These are phyloP conservation scores for Exophiala sp. DNA, from an alignment of 2,329 filamentous ascomycete species.

Conservation along the genomic window DNA sequence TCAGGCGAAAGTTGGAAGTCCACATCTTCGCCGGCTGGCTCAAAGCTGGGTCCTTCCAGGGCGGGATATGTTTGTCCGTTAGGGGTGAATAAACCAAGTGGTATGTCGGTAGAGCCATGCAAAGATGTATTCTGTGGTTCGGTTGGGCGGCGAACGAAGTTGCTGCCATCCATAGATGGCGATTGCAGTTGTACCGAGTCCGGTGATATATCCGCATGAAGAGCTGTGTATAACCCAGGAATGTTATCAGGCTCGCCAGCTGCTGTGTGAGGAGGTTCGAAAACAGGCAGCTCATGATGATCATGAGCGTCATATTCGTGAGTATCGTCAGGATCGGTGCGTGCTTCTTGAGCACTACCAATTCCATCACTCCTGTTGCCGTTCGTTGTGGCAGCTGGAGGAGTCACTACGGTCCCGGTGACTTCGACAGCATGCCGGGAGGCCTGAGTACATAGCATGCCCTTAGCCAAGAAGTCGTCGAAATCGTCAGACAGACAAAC, in stretches of 20 bases:
- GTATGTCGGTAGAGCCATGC: background rate
- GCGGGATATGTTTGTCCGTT: slow-evolving; percentile 7
- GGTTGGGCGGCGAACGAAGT: background rate
- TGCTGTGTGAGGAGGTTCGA: background rate
- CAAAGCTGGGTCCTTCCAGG: background rate
- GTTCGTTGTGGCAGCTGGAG: background rate
- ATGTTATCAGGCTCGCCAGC: background rate
- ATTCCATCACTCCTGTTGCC: background rate
- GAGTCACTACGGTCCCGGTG: background rate
- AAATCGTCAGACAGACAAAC: slow-evolving; percentile 22
- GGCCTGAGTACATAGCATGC: background rate
- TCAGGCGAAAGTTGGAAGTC: slow-evolving; percentile 17
- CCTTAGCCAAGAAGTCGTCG: background rate
- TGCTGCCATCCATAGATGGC: background rate
- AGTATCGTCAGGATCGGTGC: background rate
- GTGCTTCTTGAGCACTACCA: background rate
- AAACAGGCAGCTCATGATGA: background rate
- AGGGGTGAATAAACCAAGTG: background rate
- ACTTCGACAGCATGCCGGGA: background rate
- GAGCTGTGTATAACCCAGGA: background rate
- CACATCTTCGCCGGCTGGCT: slow-evolving; percentile 32
- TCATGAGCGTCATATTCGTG: background rate
- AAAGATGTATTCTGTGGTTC: background rate
- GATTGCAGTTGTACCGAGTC: background rate
- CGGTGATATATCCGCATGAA: background rate